These are phyloP conservation scores for Rubroshorea leprosula DNA, from an alignment of 345 rosid species.

Conservation along the genomic window DNA sequence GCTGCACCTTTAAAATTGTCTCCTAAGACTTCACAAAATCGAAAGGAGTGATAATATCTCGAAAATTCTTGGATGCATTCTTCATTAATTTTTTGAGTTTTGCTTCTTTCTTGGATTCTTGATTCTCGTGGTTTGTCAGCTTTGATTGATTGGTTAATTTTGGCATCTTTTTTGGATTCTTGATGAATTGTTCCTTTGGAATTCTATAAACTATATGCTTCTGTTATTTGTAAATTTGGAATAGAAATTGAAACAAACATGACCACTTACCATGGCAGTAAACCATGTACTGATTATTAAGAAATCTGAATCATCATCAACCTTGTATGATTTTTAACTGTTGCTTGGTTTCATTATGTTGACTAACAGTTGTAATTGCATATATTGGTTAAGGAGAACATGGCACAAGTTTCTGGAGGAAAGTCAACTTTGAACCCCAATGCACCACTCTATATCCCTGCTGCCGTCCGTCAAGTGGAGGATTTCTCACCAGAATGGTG, in stretches of 20 bases:
- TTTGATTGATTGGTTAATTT: not conserved
- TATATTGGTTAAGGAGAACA: not conserved
- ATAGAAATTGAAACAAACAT: too few relatives aligned
- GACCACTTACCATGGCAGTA: not conserved
- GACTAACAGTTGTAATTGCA: not conserved
- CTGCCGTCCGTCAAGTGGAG: conserved; percentile 35
- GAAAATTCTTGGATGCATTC: too few relatives aligned
- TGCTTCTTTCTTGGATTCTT: too few relatives aligned
- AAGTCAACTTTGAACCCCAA: conserved; percentile 37
- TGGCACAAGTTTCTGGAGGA: conserved; percentile 31
- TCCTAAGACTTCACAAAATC: too few relatives aligned
- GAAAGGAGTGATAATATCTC: too few relatives aligned
- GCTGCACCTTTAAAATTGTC: too few relatives aligned
- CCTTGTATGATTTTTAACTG: not conserved
- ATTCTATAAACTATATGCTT: too few relatives aligned
- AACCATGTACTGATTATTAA: not conserved
- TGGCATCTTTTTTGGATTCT: not conserved
- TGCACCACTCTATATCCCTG: conserved; percentile 38
- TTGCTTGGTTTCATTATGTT: not conserved
- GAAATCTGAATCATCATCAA: not conserved
- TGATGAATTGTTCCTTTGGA: not conserved
- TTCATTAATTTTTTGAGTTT: too few relatives aligned
- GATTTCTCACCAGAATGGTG: conserved; percentile 53
- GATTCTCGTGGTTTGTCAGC: too few relatives aligned
- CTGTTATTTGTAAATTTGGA: not conserved